Evolutionary conservation across 345 rosid species (phyloP), one percentile per base, ranked within the genome.

Genomic region (Jatropha curcas): DNA sequence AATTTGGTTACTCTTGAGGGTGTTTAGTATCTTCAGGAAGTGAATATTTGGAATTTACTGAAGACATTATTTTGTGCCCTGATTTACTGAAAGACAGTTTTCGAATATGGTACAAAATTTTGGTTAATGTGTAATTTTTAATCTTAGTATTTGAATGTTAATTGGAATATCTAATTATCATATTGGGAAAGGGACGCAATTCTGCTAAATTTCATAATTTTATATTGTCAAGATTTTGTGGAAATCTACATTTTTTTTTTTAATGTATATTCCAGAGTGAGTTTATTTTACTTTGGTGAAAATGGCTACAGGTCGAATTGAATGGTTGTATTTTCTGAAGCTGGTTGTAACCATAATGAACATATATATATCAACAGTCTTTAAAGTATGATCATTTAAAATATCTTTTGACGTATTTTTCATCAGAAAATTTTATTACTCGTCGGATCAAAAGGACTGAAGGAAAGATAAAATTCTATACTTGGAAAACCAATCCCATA

Each of bases 1-100:
- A 94, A 71, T 84, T n/a, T 94, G 37, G 93, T 94, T 52, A 92
- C 82, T 65, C 95, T 92, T 64, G 85, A 82, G 84, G 60, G 31
- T 86, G 84, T 87, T 76, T 65, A 34, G 20, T 67, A 65, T 75
- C 19, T 27, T 50, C 53, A 76, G 84, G 58, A 62, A 65, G 80
- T 75, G 81, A 81, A 84, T 78, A 79, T 68, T 68, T 72, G 62
- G 24, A 27, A 68, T 67, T 70, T 55, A 39, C 11, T 25, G 10
- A 27, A 58, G 78, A 75, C 45, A 76, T 69, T 78, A 69, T 81
- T 52, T 48, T 60, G 58, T 56, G 65, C 74, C 60, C 56, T 60
- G 51, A 66, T 39, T 19, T 43, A 68, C 46, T 62, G 64, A 28
- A 61, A 74, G 41, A 60, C 77, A 24, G 74, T 27, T 51, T 74